Percentiles rank a stretch among this genome's conserved stretches.
Evolutionary conservation across 2,329 filamentous ascomycete genomes (phyloP).

Genomic region (Cladosporium cucumerinum): DNA sequence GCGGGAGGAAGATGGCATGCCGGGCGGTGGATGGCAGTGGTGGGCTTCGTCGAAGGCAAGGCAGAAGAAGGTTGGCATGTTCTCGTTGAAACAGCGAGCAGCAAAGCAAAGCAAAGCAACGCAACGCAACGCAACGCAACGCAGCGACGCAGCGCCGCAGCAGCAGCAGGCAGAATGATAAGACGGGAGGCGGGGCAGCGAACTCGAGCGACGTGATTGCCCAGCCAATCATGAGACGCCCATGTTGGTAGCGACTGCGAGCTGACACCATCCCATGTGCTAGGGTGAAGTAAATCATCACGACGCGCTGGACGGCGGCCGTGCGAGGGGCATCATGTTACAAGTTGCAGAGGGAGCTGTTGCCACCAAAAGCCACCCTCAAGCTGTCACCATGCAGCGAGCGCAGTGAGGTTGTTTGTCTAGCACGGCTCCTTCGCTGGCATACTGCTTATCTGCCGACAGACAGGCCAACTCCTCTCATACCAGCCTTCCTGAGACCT

Average conservation of each 20-base stretch:
- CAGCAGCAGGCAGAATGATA: conserved; percentile 2
- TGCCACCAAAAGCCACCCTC: neutral
- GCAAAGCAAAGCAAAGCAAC: too few species aligned
- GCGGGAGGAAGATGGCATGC: neutral
- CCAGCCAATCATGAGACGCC: neutral
- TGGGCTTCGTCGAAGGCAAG: neutral
- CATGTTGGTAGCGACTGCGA: neutral
- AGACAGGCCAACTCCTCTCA: neutral
- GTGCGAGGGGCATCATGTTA: neutral
- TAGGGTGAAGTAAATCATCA: conserved; percentile 7
- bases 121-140: neutral
- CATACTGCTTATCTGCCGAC: neutral
- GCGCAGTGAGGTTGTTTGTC: neutral
- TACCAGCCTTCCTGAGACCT: neutral
- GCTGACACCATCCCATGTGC: conserved; percentile 2
- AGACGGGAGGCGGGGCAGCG: conserved; percentile 7
- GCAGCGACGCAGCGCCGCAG: neutral
- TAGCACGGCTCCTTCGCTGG: neutral
- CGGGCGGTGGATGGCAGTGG: neutral
- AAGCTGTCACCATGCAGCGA: neutral
- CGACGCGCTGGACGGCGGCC: neutral
- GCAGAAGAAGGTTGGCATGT: conserved; percentile 3
- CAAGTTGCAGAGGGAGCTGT: neutral
- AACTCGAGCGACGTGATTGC: neutral
- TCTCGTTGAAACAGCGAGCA: neutral